Base-by-base conservation (phyloP, 1,284 basidiomycete species). In the Sporisorium reilianum region DNA sequence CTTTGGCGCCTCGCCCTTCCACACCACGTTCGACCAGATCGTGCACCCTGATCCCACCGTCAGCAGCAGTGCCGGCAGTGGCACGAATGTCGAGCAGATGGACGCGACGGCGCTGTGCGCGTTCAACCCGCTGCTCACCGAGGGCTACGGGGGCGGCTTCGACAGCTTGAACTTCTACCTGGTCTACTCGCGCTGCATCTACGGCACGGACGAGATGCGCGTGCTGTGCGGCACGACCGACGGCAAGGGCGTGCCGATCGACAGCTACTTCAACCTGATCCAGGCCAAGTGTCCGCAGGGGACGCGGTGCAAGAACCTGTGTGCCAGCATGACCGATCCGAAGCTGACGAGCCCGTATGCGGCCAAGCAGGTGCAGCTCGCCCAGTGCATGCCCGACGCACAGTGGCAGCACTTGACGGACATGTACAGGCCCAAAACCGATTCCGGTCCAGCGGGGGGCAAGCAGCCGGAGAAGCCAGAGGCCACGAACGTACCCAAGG, bases 251-350 rank as follows among this genome's bases (percentile, higher is more conserved):
- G 55, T 48, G 18, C 68, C 68, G 1, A 52, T 34, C 3, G 12
- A 41, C 3, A 28, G 18, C 3, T 53, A 45, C 3, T 22, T 25
- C 41, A 70, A 58, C 40, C 7, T 61, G 28, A 63, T 70, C 7
- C 57, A 70, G 20, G 68, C 68, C 1, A 25, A 22, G 5, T 70
- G 68, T 41, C 68, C 68, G 1, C 18, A 2, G 3, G 68, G 62
- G 1, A 70, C 57, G 5, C 53, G 30, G 40, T 70, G 68, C 28
- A 70, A 70, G 54, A 70, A 70, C 51, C 51, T 70, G 10, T 70
- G 68, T 25, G 68, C 68, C 3, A 61, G 50, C 0, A 70, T 61
- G 68, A 14, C 14, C 8, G 26, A 54, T 50, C 62, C 62, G 5
- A n/a, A 22, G 3, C 11, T 61, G n/a, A 55, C 68, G 0, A 70